A percentile compares a stretch with the other conserved stretches of the same genome.
phyloP scores from a whole-genome alignment of 2,329 filamentous ascomycete genomes.

The Diaporthe amygdali region DNA sequence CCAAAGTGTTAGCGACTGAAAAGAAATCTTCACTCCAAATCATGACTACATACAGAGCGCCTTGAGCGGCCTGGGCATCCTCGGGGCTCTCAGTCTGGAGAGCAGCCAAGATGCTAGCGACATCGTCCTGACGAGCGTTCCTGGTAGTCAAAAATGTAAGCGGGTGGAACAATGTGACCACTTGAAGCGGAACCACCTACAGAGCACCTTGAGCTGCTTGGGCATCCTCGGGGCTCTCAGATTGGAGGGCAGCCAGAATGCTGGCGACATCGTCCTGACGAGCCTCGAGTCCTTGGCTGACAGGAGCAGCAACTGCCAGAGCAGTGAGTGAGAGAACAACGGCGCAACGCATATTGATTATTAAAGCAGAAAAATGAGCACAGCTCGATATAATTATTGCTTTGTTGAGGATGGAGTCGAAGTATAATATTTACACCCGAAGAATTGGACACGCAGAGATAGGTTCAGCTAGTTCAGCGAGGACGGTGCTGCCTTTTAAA shows the following conservation, averaged over 20 bases:
- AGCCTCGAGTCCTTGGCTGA: slow-evolving; percentile 7
- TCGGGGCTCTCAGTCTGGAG: too few species aligned
- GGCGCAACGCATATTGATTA: slow-evolving; percentile 14
- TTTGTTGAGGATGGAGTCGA: neutral
- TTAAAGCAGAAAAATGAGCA: neutral
- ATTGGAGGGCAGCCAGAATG: neutral
- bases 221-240: slow-evolving; percentile 11
- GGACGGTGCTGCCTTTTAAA: neutral
- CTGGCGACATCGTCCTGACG: slow-evolving; percentile 15
- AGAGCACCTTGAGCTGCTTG: neutral
- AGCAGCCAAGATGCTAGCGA: too few species aligned
- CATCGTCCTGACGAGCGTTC: too few species aligned
- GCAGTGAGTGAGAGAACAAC: slow-evolving; percentile 14
- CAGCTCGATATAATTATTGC: slow-evolving; percentile 17
- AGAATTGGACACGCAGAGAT: neutral
- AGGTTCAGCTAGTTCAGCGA: neutral
- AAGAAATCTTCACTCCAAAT: too few species aligned
- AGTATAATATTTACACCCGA: slow-evolving; percentile 4
- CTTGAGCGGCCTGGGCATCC: too few species aligned
- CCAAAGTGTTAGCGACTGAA: rapidly evolving
- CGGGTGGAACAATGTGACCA: rapidly evolving
- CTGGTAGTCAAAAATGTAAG: neutral
- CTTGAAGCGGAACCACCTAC: neutral
- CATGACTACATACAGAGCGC: neutral
- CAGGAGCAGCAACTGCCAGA: slow-evolving; percentile 17